Percentiles rank a stretch among this genome's conserved stretches.
These are phyloP conservation scores for Dioszegia hungarica DNA, from an alignment of 768 basidiomycete species.

Conservation along the genomic window DNA sequence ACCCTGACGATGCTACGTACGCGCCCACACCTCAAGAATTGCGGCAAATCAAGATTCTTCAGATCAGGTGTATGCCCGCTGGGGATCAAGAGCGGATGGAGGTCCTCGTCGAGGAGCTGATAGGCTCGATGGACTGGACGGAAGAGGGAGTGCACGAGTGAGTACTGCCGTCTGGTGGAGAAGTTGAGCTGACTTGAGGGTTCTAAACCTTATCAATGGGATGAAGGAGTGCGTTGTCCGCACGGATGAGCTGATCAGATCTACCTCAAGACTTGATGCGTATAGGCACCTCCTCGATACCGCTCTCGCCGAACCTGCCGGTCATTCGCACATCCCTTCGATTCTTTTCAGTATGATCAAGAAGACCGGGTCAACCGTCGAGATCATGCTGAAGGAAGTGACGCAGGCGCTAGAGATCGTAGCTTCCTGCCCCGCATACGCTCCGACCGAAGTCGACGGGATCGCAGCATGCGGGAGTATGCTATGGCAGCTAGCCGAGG, in stretches of 20 bases:
- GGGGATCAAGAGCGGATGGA: not conserved
- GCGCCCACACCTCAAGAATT: not conserved
- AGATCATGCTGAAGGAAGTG: not conserved
- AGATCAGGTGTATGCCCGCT: not conserved
- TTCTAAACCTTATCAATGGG: not conserved
- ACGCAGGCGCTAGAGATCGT: not conserved
- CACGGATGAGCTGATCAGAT: not conserved
- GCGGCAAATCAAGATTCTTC: constrained; percentile 1
- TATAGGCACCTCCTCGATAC: not conserved
- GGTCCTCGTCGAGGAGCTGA: not conserved
- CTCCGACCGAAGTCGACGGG: not conserved
- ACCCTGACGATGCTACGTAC: not conserved
- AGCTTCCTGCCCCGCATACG: not conserved
- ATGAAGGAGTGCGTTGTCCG: not conserved
- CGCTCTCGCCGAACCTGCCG: not conserved
- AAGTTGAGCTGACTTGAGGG: not conserved
- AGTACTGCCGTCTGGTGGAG: not conserved
- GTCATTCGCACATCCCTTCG: not conserved
- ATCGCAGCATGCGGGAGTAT: not conserved
- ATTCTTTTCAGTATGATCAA: not conserved
- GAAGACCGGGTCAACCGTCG: not conserved
- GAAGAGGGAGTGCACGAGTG: not conserved
- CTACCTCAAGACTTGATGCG: not conserved
- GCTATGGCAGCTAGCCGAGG: not conserved
- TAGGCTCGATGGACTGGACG: not conserved